Percentiles rank a stretch among this genome's conserved stretches.
phyloP scores from a whole-genome alignment of 1,284 basidiomycete species.

The Pisolithus thermaeus region DNA sequence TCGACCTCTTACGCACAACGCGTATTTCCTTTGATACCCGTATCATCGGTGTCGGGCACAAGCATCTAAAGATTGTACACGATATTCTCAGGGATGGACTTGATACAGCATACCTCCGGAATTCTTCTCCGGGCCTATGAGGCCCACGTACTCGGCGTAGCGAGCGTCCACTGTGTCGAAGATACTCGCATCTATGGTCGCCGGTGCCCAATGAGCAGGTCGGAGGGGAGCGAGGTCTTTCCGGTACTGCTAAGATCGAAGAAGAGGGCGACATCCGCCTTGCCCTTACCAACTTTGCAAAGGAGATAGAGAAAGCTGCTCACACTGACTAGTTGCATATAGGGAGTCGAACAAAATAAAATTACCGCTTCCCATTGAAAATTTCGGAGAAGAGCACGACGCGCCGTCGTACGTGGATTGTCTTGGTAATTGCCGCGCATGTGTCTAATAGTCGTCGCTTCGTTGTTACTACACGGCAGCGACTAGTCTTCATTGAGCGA shows the following conservation, averaged over 20 bases:
- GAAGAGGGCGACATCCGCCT: constrained; percentile 94
- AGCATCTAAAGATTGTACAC: constrained; percentile 90
- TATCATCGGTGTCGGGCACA: constrained; percentile 92
- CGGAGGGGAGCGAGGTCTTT: constrained; percentile 95
- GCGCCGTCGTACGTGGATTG: too few species aligned
- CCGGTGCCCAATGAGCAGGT: constrained; percentile 94
- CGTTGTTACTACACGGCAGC: too few species aligned
- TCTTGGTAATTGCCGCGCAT: too few species aligned
- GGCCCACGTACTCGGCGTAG: constrained; percentile 90
- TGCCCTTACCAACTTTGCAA: constrained; percentile 80
- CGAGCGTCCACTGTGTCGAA: constrained; percentile 99
- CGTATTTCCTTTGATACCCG: constrained; percentile 97
- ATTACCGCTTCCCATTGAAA: too few species aligned
- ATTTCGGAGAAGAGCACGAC: too few species aligned
- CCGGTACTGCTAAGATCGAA: constrained; percentile 98
- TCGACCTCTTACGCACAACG: constrained; percentile 98
- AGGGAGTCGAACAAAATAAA: too few species aligned
- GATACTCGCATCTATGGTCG: constrained; percentile 96
- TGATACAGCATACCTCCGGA: constrained; percentile 90
- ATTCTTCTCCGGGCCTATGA: too few species aligned
- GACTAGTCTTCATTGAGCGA: too few species aligned
- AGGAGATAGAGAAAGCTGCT: too few species aligned
- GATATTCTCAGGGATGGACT: constrained; percentile 98
- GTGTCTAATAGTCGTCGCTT: too few species aligned
- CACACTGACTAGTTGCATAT: too few species aligned